phyloP scores from a whole-genome alignment of 768 basidiomycete species.

The Leccinum olivaceopallidum region DNA sequence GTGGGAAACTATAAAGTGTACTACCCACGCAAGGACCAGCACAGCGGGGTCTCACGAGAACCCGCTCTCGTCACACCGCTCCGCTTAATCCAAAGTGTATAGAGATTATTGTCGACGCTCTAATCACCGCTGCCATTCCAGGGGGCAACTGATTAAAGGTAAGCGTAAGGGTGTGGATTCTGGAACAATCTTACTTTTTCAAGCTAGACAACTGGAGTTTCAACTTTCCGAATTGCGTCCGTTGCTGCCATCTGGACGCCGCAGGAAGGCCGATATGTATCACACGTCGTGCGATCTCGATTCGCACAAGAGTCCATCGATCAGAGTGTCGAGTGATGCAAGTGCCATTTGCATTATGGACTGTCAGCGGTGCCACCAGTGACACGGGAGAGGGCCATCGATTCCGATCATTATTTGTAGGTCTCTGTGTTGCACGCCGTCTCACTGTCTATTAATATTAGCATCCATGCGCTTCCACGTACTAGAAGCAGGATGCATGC shows the following conservation, averaged over 20 bases:
- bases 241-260: constrained; percentile 3
- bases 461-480: background rate
- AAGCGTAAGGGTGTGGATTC: background rate
- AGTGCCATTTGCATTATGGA: background rate
- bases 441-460: constrained; percentile 13
- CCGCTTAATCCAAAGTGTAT: background rate
- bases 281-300: background rate
- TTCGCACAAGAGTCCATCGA: background rate
- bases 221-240: constrained; percentile 1
- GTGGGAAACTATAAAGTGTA: constrained; percentile 24
- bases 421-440: background rate
- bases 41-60: background rate
- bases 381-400: background rate
- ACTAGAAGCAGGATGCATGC: background rate
- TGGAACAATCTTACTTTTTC: constrained; percentile 17
- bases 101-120: background rate
- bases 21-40: constrained; percentile 2
- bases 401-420: constrained; percentile 2
- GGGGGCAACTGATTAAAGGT: background rate
- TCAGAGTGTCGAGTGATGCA: constrained; percentile 1
- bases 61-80: background rate
- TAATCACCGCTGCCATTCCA: constrained; percentile 2
- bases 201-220: background rate
- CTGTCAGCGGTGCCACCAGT: constrained; percentile 1
- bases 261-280: background rate